Evolutionary conservation across 768 basidiomycete genomes (phyloP).

Genomic region (Collybia sordida): DNA sequence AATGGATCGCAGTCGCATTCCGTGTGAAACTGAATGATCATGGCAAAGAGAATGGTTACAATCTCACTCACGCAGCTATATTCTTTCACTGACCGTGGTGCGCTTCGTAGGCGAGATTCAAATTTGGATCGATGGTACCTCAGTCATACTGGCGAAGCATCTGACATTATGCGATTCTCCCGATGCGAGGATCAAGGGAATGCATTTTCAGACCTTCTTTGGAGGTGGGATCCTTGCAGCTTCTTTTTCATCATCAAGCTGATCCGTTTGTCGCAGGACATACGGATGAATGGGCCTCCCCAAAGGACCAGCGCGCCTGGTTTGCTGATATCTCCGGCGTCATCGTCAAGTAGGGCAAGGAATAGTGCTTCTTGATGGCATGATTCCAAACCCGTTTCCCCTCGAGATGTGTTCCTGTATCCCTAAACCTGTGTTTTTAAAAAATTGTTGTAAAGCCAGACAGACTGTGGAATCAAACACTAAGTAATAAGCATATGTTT

Average conservation of each 20-base stretch:
- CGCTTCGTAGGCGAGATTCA: constrained; percentile 58
- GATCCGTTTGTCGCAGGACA: constrained; percentile 36
- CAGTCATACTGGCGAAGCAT: constrained; percentile 49
- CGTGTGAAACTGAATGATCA: constrained; percentile 69
- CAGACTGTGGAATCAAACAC: too few species aligned
- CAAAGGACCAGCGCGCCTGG: constrained; percentile 53
- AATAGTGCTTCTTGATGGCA: too few species aligned
- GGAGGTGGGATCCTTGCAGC: constrained; percentile 44
- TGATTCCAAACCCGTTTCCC: too few species aligned
- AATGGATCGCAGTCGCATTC: constrained; percentile 64
- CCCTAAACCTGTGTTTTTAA: too few species aligned
- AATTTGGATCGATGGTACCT: constrained; percentile 60
- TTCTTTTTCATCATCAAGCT: background rate
- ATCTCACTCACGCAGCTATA: background rate
- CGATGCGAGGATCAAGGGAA: constrained; percentile 56
- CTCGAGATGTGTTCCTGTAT: too few species aligned
- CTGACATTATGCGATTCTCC: constrained; percentile 45
- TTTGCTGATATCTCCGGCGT: constrained; percentile 53
- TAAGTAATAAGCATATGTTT: too few species aligned
- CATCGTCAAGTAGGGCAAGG: constrained; percentile 19
- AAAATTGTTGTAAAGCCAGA: too few species aligned
- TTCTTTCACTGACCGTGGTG: background rate
- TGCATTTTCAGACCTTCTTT: constrained; percentile 80
- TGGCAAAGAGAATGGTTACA: constrained; percentile 56
- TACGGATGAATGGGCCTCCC: constrained; percentile 58